Conservation (phyloP, 2,329 filamentous ascomycete species). For the Beauveria australis region DNA sequence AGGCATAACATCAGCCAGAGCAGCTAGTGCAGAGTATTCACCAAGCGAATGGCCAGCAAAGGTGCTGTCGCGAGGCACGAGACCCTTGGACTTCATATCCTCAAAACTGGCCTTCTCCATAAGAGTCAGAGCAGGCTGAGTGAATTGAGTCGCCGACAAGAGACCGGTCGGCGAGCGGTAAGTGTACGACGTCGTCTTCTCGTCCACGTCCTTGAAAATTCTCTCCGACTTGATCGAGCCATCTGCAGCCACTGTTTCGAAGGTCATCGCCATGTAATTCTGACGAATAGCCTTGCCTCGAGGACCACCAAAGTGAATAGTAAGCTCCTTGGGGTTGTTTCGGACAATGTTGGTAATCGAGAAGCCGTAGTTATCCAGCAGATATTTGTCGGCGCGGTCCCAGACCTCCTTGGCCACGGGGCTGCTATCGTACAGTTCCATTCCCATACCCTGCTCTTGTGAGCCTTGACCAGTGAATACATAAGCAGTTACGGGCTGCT, state of each 20-base stretch:
- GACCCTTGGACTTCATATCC: slow-evolving; percentile 95
- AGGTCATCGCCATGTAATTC: slow-evolving; percentile 99
- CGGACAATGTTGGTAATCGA: slow-evolving; percentile 98
- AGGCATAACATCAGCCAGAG: slow-evolving; percentile 97
- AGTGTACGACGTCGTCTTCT: slow-evolving; percentile 90
- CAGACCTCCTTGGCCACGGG: slow-evolving; percentile 93
- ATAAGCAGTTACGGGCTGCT: slow-evolving; percentile 93
- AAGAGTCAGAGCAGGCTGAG: slow-evolving; percentile 88
- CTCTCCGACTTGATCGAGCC: slow-evolving; percentile 95
- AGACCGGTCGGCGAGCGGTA: slow-evolving; percentile 93
- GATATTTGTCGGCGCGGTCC: slow-evolving; percentile 95
- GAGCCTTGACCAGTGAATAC: slow-evolving; percentile 98
- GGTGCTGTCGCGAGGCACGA: slow-evolving; percentile 91
- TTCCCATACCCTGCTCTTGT: slow-evolving; percentile 99
- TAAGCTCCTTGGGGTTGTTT: slow-evolving; percentile 99
- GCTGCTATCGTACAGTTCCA: slow-evolving; percentile 95
- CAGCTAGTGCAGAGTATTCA: slow-evolving; percentile 95
- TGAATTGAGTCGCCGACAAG: slow-evolving; percentile 96
- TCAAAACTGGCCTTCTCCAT: slow-evolving; percentile 99
- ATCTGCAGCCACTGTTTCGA: slow-evolving; percentile 91
- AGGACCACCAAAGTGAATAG: slow-evolving; percentile 94
- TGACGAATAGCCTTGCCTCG: slow-evolving; percentile 94
- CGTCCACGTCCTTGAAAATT: slow-evolving; percentile 97
- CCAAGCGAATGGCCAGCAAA: slow-evolving; percentile 97
- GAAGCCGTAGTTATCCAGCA: slow-evolving; percentile 97